Evolutionary conservation across 495 filamentous ascomycete species (phyloP).

Genomic region (Chlorociboria aeruginascens): DNA sequence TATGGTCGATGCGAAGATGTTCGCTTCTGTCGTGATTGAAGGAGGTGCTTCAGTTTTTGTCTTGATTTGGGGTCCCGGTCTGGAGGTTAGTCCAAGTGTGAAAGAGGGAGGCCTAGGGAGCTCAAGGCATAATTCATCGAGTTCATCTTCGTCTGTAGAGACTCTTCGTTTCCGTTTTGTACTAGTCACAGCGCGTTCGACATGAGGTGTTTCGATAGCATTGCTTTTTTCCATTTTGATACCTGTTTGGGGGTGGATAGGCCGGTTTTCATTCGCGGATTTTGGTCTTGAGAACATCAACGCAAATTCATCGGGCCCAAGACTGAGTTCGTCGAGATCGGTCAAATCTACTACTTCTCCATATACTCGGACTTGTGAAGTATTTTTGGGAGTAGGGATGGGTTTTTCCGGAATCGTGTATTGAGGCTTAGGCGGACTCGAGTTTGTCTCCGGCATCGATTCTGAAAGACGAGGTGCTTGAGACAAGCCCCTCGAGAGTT

Average conservation of each 20-base stretch:
- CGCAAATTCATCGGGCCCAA: slow-evolving; percentile 16
- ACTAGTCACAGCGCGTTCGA: not conserved
- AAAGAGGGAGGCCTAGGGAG: not conserved
- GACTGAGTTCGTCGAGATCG: slow-evolving; percentile 27
- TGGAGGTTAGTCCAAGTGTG: not conserved
- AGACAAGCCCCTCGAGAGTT: slow-evolving; percentile 20
- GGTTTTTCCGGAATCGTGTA: not conserved
- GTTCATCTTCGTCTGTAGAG: not conserved
- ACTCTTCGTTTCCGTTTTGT: slow-evolving; percentile 10
- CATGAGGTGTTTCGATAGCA: not conserved
- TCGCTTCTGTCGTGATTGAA: not conserved
- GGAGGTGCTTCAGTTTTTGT: not conserved
- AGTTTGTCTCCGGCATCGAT: not conserved
- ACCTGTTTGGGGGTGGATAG: not conserved
- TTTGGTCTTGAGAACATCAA: slow-evolving; percentile 12
- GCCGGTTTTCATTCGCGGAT: not conserved
- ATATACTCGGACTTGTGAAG: not conserved
- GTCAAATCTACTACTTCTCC: slow-evolving; percentile 1
- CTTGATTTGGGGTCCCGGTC: not conserved
- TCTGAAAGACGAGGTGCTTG: not conserved
- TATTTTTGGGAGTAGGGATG: slow-evolving; percentile 1
- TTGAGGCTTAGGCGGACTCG: not conserved
- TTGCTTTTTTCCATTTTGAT: not conserved
- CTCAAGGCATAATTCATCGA: slow-evolving; percentile 9
- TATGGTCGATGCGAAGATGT: not conserved